A percentile compares a stretch with the other conserved stretches of the same genome.
Evolutionary conservation across 257 asterid genomes (phyloP).

Genomic region (Forsythia suspensa): DNA sequence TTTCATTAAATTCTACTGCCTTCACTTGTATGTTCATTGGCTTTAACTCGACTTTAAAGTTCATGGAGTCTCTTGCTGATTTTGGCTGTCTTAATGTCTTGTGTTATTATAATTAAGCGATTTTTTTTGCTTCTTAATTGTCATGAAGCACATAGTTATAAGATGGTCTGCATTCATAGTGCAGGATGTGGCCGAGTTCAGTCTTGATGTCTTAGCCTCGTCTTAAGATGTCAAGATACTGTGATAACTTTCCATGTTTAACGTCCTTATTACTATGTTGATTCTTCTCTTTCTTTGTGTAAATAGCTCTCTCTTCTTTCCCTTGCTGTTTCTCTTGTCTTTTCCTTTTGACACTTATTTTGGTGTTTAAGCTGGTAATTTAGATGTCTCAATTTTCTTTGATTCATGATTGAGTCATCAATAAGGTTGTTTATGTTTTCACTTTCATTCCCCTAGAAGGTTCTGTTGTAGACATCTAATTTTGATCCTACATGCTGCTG

Average conservation of each 20-base stretch:
- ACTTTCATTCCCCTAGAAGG: background rate
- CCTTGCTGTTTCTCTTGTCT: background rate
- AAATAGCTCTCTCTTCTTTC: background rate
- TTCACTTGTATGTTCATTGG: background rate
- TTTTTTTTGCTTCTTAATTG: constrained; percentile 1
- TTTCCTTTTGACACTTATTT: background rate
- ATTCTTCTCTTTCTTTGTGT: background rate
- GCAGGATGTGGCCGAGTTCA: background rate
- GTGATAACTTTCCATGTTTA: background rate
- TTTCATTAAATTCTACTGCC: background rate
- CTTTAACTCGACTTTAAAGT: background rate
- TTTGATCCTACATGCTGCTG: background rate
- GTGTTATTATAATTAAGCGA: background rate
- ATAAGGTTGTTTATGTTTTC: background rate
- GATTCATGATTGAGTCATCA: background rate
- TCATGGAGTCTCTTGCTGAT: background rate
- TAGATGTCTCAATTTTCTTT: background rate
- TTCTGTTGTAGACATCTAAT: background rate
- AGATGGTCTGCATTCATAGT: background rate
- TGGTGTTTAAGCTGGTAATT: background rate
- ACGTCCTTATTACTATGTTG: background rate
- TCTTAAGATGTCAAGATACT: background rate
- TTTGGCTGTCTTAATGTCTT: background rate
- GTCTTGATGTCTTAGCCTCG: constrained; percentile 4
- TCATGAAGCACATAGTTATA: background rate